Evolutionary conservation across 441 rosid genomes (phyloP).

Genomic region (Pelargonium australe): DNA sequence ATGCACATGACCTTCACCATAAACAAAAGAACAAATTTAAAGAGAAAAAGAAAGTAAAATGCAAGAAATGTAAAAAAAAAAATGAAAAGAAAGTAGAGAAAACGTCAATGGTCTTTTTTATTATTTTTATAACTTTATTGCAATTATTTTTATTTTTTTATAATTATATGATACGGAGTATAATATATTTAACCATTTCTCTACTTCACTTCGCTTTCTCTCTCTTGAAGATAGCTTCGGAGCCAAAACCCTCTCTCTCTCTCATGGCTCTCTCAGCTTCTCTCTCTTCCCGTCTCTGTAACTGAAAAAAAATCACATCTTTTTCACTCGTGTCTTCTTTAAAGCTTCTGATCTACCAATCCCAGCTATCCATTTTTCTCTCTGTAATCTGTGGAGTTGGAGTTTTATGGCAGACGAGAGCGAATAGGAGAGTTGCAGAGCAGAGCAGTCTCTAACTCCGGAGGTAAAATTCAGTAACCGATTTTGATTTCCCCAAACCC

Average conservation of each 20-base stretch:
- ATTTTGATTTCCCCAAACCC: neutral
- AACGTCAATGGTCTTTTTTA: constrained; percentile 25
- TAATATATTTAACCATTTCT: neutral
- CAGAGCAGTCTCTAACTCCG: neutral
- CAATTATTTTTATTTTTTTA: neutral
- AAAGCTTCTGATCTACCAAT: neutral
- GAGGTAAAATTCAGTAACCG: neutral
- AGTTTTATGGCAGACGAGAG: neutral
- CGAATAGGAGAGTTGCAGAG: neutral
- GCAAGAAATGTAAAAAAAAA: too few species aligned
- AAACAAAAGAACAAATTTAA: too few species aligned
- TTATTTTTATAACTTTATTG: constrained; percentile 6
- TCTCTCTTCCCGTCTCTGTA: neutral
- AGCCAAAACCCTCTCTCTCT: neutral
- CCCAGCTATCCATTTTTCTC: neutral
- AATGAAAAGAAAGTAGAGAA: constrained; percentile 15
- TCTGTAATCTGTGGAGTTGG: neutral
- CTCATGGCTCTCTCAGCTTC: neutral
- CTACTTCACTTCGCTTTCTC: neutral
- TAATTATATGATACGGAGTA: neutral
- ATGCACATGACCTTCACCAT: too few species aligned
- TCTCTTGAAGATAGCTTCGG: neutral
- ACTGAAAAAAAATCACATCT: neutral
- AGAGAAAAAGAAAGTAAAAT: too few species aligned
- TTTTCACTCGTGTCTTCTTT: neutral